Percentiles rank a stretch among this genome's conserved stretches.
phyloP scores from a whole-genome alignment of 1,284 basidiomycete genomes.

The Trichosporon ovoides region DNA sequence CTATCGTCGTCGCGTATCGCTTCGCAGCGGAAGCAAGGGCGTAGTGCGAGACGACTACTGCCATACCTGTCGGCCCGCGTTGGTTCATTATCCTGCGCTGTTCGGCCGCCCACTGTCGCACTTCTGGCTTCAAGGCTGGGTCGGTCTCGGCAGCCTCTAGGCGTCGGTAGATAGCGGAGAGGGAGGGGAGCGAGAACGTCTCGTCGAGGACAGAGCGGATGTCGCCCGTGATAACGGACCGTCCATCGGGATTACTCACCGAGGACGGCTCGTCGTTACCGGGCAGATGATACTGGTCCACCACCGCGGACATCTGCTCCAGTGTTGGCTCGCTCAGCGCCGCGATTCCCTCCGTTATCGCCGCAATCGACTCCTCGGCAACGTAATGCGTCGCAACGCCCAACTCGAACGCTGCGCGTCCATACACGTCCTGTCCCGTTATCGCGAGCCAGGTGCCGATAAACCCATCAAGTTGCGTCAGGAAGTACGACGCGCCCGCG shows the following conservation, averaged over 20 bases:
- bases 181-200: conserved; percentile 59
- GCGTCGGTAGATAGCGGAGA: conserved; percentile 63
- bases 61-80: conserved; percentile 79
- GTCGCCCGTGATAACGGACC: conserved; percentile 57
- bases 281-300: conserved; percentile 26
- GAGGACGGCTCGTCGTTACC: conserved; percentile 55
- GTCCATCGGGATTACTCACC: conserved; percentile 56
- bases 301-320: conserved; percentile 24
- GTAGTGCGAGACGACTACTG: conserved; percentile 69
- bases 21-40: conserved; percentile 39
- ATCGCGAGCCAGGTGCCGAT: conserved; percentile 90
- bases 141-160: conserved; percentile 48
- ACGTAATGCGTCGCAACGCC: conserved; percentile 89
- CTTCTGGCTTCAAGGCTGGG: conserved; percentile 48
- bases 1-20: neutral
- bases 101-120: conserved; percentile 64
- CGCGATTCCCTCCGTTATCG: conserved; percentile 52
- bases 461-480: conserved; percentile 83
- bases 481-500: conserved; percentile 83
- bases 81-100: conserved; percentile 59
- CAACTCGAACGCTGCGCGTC: conserved; percentile 75
- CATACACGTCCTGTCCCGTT: conserved; percentile 67
- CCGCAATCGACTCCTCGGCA: conserved; percentile 65
- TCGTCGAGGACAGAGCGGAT: conserved; percentile 68
- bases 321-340: conserved; percentile 30